Base-by-base conservation (phyloP, 306 rosid genomes). In the Malus sylvestris region DNA sequence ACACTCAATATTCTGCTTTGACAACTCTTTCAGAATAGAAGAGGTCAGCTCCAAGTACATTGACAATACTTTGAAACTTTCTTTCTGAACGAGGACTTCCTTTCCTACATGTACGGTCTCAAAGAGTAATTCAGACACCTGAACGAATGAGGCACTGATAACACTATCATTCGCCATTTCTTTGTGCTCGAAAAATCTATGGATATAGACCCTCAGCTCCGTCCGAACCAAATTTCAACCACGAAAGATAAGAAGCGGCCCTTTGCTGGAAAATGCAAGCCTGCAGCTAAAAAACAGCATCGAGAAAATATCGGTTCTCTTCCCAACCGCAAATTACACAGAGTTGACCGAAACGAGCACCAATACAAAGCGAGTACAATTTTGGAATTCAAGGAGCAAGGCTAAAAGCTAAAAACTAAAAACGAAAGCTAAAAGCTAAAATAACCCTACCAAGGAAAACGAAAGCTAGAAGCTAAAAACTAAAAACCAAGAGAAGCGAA, bases 31-130 rank as follows among this genome's bases (percentile, higher is more conserved):
- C 55, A 89, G 71, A 22, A 89, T 70, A 65, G 42, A 45, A 15
- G 85, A 51, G 20, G 85, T 73, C 46, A 66, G 74, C 78, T 83
- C 91, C 87, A 89, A 60, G 67, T 85, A 78, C 51, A 73, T 57
- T 0, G 83, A 78, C 74, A 87, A 80, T 29, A 68, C 81, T 46
- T 70, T 72, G 35, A 89, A 89, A 78, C 70, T 89, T 6, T 85
- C 91, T 80, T 75, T 81, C 64, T 85, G 91, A 71, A 85, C 75
- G 15, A 83, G 66, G 38, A 87, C 87, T 53, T 78, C 84, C 77
- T 78, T 87, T 51, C 88, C 85, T 30, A 81, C 35, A 32, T 55
- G 46, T 19, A 85, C 75, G 49, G 67, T 61, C 42, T 64, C 80
- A 63, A 85, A 79, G 67, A 89, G 77, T 53, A 85, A 83, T 81